Percentiles rank a stretch among this genome's conserved stretches.
phyloP scores from a whole-genome alignment of 176 grass and related monocot genomes.

The Pontederia crassipes region DNA sequence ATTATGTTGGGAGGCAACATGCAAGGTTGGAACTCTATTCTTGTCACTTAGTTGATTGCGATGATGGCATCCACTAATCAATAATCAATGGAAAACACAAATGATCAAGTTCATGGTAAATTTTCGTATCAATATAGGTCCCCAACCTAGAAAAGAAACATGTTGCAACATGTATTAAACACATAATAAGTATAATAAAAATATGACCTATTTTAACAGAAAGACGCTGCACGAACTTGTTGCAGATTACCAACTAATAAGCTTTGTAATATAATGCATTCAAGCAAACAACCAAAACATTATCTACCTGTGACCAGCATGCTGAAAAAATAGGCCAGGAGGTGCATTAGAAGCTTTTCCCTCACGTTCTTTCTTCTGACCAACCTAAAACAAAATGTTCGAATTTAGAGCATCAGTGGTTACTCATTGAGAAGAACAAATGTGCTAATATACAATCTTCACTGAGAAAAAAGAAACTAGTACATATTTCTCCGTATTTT shows the following conservation, averaged over 20 bases:
- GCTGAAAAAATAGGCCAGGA: conserved; percentile 84
- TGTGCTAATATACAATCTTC: too few species aligned
- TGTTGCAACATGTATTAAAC: not conserved
- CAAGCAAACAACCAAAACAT: not conserved
- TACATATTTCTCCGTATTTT: too few species aligned
- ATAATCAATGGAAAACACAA: too few species aligned
- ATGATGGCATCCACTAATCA: too few species aligned
- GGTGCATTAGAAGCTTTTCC: conserved; percentile 52
- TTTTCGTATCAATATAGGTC: not conserved
- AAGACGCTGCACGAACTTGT: too few species aligned
- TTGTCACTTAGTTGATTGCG: too few species aligned
- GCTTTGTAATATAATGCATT: not conserved
- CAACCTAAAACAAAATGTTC: conserved; percentile 38
- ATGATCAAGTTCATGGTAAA: not conserved
- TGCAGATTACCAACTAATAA: too few species aligned
- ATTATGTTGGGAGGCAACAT: not conserved
- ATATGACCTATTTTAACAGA: not conserved
- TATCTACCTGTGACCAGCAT: conserved; percentile 81
- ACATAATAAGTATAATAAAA: not conserved
- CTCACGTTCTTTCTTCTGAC: conserved; percentile 36
- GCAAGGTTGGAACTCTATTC: too few species aligned
- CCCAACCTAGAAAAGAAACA: too few species aligned
- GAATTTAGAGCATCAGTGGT: not conserved
- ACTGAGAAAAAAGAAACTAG: too few species aligned
- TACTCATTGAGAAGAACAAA: not conserved